These are phyloP conservation scores for Craterostigma plantagineum DNA, from an alignment of 257 asterid genomes.

Conservation along the genomic window DNA sequence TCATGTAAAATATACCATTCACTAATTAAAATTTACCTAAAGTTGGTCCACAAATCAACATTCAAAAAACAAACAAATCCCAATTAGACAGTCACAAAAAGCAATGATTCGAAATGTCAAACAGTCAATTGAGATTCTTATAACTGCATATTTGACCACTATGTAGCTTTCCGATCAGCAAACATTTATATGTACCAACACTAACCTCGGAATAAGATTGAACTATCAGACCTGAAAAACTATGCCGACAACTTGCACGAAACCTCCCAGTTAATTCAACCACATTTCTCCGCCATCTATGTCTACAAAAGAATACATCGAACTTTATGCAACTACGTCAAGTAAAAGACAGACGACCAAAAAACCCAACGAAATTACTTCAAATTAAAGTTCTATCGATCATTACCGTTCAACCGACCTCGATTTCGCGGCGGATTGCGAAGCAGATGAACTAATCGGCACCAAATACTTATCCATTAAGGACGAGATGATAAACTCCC, in stretches of 20 bases:
- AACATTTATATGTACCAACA: no score
- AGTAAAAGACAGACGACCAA: not conserved
- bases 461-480: slow-evolving; percentile 49
- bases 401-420: no score
- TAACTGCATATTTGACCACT: no score
- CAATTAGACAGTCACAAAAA: no score
- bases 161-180: no score
- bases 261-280: slow-evolving; percentile 53
- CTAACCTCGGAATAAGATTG: slow-evolving; percentile 63
- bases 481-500: not conserved
- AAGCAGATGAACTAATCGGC: slow-evolving; percentile 15
- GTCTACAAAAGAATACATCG: slow-evolving; percentile 17
- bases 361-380: not conserved
- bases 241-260: slow-evolving; percentile 42
- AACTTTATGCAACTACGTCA: not conserved
- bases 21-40: no score
- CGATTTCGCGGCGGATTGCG: slow-evolving; percentile 29
- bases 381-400: slow-evolving; percentile 6
- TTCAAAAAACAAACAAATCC: no score
- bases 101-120: no score
- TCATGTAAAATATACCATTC: no score
- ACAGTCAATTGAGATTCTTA: no score
- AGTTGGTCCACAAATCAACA: no score
- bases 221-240: slow-evolving; percentile 26
- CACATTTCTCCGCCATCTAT: slow-evolving; percentile 48